phyloP scores from a whole-genome alignment of 2,329 filamentous ascomycete genomes.

The Phialophora chinensis region DNA sequence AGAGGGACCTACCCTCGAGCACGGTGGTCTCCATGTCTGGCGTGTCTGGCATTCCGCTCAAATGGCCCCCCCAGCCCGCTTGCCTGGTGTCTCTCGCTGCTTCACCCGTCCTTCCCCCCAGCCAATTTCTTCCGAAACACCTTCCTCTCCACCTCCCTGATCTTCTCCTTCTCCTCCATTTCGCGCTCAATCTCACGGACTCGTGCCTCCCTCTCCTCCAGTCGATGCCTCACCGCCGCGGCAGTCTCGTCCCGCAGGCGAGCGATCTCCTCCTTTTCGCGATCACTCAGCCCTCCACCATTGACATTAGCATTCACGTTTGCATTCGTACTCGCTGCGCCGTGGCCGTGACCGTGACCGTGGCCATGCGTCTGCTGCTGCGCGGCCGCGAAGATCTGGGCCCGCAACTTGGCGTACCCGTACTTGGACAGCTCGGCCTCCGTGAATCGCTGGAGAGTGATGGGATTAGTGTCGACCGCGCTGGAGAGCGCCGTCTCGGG shows the following conservation, averaged over 20 bases:
- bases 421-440: constrained; percentile 33
- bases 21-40: not conserved
- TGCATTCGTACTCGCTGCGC: not conserved
- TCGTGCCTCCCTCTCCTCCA: constrained; percentile 35
- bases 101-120: constrained; percentile 20
- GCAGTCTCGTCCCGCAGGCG: constrained; percentile 33
- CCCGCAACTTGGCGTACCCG: constrained; percentile 33
- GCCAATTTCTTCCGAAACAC: constrained; percentile 38
- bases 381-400: constrained; percentile 28
- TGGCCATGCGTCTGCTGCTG: not conserved
- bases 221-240: constrained; percentile 31
- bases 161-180: constrained; percentile 40
- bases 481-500: constrained; percentile 21
- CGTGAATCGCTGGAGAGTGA: constrained; percentile 37
- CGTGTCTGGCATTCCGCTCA: not conserved
- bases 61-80: not conserved
- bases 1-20: not conserved
- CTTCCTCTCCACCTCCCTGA: constrained; percentile 39
- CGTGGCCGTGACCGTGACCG: constrained; percentile 5
- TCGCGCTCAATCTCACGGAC: constrained; percentile 36
- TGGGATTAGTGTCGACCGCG: constrained; percentile 28
- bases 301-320: not conserved
- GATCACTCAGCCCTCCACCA: constrained; percentile 21
- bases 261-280: constrained; percentile 23
- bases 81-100: not conserved